Percentiles rank a stretch among this genome's conserved stretches.
phyloP scores from a whole-genome alignment of 176 grass and related monocot genomes.

The Dendrocalamus sinicus region DNA sequence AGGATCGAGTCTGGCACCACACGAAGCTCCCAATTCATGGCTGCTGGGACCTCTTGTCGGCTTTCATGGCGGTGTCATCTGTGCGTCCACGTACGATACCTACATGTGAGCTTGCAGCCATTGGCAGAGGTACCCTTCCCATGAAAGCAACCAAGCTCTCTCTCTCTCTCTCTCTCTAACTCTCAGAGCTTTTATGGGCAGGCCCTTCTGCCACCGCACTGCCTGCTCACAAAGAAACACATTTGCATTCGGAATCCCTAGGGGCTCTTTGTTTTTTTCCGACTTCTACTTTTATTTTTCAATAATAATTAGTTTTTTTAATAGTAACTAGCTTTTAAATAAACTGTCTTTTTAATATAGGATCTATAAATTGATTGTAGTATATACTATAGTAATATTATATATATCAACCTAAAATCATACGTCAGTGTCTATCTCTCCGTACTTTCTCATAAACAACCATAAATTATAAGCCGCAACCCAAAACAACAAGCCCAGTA shows the following conservation, averaged over 20 bases:
- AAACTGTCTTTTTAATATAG: too few relatives aligned
- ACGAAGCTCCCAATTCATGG: background rate
- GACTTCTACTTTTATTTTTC: too few relatives aligned
- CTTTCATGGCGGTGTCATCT: background rate
- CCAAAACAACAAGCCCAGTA: too few relatives aligned
- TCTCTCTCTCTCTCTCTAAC: background rate
- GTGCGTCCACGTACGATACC: background rate
- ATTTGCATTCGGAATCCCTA: background rate
- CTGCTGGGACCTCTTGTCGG: background rate
- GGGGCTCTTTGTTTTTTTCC: too few relatives aligned
- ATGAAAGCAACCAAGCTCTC: background rate
- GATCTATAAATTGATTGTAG: too few relatives aligned
- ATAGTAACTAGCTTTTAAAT: too few relatives aligned
- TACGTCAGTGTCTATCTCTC: accelerated
- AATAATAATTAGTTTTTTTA: too few relatives aligned
- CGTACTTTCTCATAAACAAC: too few relatives aligned
- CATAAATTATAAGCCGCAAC: too few relatives aligned
- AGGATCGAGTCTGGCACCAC: background rate
- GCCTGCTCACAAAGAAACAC: background rate
- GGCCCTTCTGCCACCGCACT: background rate
- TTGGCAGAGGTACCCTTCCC: background rate
- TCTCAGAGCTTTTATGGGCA: background rate
- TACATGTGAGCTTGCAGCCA: background rate
- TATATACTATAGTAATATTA: too few relatives aligned
- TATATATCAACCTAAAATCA: too few relatives aligned